These are phyloP conservation scores for Hypholoma sublateritium DNA, from an alignment of 768 basidiomycete genomes.

Conservation along the genomic window DNA sequence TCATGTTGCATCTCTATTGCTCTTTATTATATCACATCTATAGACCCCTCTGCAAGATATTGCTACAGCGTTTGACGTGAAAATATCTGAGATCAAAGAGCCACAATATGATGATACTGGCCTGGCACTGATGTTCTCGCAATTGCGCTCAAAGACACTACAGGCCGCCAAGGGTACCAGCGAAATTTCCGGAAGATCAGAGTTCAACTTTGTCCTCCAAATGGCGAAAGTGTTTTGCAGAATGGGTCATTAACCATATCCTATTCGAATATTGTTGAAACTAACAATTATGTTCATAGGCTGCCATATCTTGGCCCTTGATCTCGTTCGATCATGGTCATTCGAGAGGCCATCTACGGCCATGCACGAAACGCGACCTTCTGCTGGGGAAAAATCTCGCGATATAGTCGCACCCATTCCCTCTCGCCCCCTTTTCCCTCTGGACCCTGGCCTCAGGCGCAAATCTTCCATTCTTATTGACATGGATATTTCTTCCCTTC, in stretches of 20 bases:
- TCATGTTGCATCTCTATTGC: not conserved
- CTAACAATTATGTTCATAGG: slow-evolving; percentile 44
- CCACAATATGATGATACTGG: slow-evolving; percentile 94
- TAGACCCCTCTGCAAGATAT: slow-evolving; percentile 81
- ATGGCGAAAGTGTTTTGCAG: slow-evolving; percentile 91
- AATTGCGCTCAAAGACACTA: slow-evolving; percentile 85
- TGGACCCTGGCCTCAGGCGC: slow-evolving; percentile 56
- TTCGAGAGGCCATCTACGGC: slow-evolving; percentile 74
- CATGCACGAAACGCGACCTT: slow-evolving; percentile 13
- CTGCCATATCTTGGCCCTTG: slow-evolving; percentile 88
- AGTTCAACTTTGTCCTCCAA: slow-evolving; percentile 96
- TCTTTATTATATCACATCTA: not conserved
- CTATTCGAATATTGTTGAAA: not conserved
- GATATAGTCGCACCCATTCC: slow-evolving; percentile 10
- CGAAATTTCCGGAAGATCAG: slow-evolving; percentile 82
- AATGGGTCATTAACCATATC: slow-evolving; percentile 67
- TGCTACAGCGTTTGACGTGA: slow-evolving; percentile 53
- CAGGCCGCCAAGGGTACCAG: slow-evolving; percentile 93
- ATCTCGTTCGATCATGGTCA: slow-evolving; percentile 88
- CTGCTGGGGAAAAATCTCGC: not conserved
- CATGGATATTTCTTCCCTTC: slow-evolving; percentile 72
- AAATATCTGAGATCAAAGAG: slow-evolving; percentile 68
- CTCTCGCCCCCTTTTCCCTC: slow-evolving; percentile 40
- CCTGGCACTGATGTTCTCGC: slow-evolving; percentile 85
- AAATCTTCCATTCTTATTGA: slow-evolving; percentile 84